Evolutionary conservation across 495 filamentous ascomycete species (phyloP).

Genomic region (Massariosphaeria phaeospora): DNA sequence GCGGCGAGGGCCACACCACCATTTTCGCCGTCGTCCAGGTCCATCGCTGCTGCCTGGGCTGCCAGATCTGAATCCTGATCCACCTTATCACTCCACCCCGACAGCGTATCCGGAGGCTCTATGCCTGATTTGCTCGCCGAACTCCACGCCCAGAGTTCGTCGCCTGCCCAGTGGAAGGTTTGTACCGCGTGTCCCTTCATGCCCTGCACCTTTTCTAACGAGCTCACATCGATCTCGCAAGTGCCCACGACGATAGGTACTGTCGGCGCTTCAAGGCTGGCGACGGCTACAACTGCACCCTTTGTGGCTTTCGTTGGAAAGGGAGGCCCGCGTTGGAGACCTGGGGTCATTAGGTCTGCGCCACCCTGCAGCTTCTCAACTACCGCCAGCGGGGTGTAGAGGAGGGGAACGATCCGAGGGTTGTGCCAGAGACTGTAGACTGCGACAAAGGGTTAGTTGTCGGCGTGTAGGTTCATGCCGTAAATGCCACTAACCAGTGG

Average conservation of each 20-base stretch:
- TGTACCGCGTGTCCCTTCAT: conserved; percentile 64
- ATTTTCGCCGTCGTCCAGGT: conserved; percentile 41
- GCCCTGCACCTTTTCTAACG: conserved; percentile 55
- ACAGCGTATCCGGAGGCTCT: conserved; percentile 34
- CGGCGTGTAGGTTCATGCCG: no score
- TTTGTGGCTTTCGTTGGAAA: conserved; percentile 60
- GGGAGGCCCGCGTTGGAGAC: conserved; percentile 63
- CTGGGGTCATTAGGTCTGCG: conserved; percentile 72
- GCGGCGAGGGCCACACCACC: conserved; percentile 44
- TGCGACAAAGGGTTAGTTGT: conserved; percentile 4
- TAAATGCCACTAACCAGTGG: conserved; percentile 44
- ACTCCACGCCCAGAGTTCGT: conserved; percentile 68
- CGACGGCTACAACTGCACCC: conserved; percentile 61
- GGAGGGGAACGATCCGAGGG: conserved; percentile 55
- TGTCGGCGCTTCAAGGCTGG: conserved; percentile 54
- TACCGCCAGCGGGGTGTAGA: conserved; percentile 60
- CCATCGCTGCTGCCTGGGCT: conserved; percentile 25
- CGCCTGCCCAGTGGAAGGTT: conserved; percentile 66
- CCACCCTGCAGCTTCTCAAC: conserved; percentile 60
- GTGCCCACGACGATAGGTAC: conserved; percentile 62
- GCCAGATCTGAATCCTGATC: conserved; percentile 28
- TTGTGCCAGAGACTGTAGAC: conserved; percentile 68
- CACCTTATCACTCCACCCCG: conserved; percentile 38
- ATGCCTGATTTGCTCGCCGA: conserved; percentile 50
- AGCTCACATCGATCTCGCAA: conserved; percentile 62